Evolutionary conservation across 164 flowering plant species (phyloP).

Genomic region (Kalanchoe fedtschenkoi): DNA sequence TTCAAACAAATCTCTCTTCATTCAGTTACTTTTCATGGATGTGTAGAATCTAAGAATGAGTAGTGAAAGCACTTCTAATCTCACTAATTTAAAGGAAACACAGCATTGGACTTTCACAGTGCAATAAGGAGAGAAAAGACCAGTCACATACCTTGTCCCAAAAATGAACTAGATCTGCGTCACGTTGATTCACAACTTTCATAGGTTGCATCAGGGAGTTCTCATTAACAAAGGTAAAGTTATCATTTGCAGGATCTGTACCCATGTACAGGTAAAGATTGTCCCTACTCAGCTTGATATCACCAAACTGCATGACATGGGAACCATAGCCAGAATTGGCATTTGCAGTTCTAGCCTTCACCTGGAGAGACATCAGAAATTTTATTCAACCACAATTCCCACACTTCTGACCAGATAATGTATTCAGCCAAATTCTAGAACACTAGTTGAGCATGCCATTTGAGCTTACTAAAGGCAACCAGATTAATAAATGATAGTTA

Average conservation of each 20-base stretch:
- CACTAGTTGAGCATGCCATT: not conserved
- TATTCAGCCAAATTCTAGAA: not conserved
- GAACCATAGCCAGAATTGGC: constrained; percentile 1
- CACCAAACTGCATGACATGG: constrained; percentile 5
- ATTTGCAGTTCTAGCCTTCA: constrained; percentile 4
- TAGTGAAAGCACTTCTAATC: not conserved
- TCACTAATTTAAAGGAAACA: not conserved
- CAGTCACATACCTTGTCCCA: constrained; percentile 55
- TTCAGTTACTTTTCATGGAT: not conserved
- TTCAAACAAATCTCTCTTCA: too few relatives aligned
- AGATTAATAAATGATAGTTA: not conserved
- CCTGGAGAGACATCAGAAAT: not conserved
- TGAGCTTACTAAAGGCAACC: not conserved
- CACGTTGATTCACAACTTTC: constrained; percentile 61
- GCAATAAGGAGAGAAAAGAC: not conserved
- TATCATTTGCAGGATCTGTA: constrained; percentile 5
- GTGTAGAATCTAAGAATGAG: too few relatives aligned
- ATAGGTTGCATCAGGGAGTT: constrained; percentile 25
- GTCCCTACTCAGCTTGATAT: not conserved
- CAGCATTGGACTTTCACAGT: not conserved
- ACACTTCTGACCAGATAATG: not conserved
- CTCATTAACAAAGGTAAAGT: not conserved
- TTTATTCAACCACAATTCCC: not conserved
- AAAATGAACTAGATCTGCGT: constrained; percentile 78
- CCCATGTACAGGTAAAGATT: not conserved